These are phyloP conservation scores for Botryotinia calthae DNA, from an alignment of 2,329 filamentous ascomycete genomes.

Conservation along the genomic window DNA sequence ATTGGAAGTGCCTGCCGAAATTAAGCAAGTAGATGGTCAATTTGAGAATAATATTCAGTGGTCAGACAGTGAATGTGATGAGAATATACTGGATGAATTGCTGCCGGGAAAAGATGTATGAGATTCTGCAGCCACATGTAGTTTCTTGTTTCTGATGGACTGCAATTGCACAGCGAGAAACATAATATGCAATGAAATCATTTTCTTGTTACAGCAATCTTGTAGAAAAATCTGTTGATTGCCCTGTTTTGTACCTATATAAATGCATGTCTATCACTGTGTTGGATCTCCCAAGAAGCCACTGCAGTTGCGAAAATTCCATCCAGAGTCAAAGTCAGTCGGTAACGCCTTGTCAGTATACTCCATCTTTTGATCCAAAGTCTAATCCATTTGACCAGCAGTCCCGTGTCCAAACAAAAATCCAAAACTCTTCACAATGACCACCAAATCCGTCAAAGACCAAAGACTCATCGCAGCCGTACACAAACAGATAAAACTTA, in stretches of 20 bases:
- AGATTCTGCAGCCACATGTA: not conserved
- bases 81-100: not conserved
- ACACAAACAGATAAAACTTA: not conserved
- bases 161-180: not conserved
- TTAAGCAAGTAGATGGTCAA: not conserved
- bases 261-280: not conserved
- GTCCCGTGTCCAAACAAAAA: not conserved
- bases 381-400: not conserved
- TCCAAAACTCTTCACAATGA: not conserved
- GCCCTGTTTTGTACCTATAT: not conserved
- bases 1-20: not conserved
- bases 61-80: not conserved
- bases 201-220: not conserved
- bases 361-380: not conserved
- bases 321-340: not conserved
- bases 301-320: not conserved
- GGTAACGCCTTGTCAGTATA: not conserved
- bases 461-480: not conserved
- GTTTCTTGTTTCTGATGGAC: not conserved
- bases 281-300: not conserved
- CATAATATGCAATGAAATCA: not conserved
- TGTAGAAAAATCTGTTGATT: not conserved
- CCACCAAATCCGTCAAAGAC: not conserved
- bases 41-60: not conserved
- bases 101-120: not conserved